Evolutionary conservation across 495 filamentous ascomycete genomes (phyloP).

Genomic region (Aspergillus homomorphus): DNA sequence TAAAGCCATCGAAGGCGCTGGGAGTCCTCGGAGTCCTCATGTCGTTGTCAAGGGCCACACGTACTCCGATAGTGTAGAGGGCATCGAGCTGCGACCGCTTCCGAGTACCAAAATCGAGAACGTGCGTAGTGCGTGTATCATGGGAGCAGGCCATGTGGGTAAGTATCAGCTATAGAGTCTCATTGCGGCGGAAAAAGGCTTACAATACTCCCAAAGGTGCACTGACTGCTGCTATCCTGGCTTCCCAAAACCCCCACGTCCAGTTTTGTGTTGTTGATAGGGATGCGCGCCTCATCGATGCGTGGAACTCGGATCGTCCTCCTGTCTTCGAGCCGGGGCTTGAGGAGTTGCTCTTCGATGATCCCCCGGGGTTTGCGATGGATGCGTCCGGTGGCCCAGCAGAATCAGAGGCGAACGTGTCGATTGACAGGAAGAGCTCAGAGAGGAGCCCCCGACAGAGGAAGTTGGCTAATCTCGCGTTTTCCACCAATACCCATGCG

Average conservation of each 20-base stretch:
- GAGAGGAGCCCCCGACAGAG: conserved; percentile 40
- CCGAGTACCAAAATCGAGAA: conserved; percentile 11
- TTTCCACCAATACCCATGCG: conserved; percentile 60
- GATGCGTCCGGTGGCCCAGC: background rate
- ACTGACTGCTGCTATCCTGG: conserved; percentile 70
- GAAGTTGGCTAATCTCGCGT: conserved; percentile 59
- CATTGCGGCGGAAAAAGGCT: background rate
- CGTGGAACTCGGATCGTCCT: conserved; percentile 70
- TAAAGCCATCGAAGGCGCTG: conserved; percentile 9
- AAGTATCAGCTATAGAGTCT: background rate
- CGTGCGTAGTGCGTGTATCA: conserved; percentile 21
- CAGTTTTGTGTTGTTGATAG: conserved; percentile 69
- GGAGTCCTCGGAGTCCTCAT: conserved; percentile 2
- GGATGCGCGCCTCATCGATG: conserved; percentile 58
- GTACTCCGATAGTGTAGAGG: conserved; percentile 18
- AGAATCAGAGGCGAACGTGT: background rate
- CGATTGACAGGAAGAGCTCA: background rate
- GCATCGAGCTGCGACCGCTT: background rate
- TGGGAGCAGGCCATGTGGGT: conserved; percentile 21
- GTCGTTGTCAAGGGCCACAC: conserved; percentile 25
- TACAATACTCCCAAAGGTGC: conserved; percentile 47
- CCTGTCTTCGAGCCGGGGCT: conserved; percentile 58
- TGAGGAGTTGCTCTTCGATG: conserved; percentile 40
- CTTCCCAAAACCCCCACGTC: conserved; percentile 64
- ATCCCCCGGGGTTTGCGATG: background rate